These are phyloP conservation scores for Sporothrix humicola DNA, from an alignment of 2,329 filamentous ascomycete genomes.

Conservation along the genomic window DNA sequence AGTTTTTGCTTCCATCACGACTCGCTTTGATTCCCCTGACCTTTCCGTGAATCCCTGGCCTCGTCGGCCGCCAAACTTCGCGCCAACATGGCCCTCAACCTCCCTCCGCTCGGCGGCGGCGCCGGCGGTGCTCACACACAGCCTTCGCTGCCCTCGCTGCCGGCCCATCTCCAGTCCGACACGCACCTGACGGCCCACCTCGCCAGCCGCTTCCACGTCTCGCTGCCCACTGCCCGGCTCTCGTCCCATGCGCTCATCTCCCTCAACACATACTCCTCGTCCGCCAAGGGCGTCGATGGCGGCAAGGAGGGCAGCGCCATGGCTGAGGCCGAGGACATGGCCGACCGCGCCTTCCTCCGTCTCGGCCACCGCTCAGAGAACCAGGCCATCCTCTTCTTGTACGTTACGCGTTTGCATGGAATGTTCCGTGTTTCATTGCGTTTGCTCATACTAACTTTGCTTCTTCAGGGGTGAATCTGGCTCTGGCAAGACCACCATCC, in stretches of 20 bases:
- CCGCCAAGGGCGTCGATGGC: constrained; percentile 86
- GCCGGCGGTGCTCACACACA: constrained; percentile 73
- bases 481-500: constrained; percentile 92
- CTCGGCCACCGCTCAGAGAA: constrained; percentile 89
- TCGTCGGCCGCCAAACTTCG: constrained; percentile 24
- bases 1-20: neutral
- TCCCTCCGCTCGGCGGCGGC: constrained; percentile 54
- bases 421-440: neutral
- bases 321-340: constrained; percentile 90
- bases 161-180: constrained; percentile 72
- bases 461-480: constrained; percentile 83
- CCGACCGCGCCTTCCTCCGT: constrained; percentile 81
- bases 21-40: neutral
- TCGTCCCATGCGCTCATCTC: constrained; percentile 91
- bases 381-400: constrained; percentile 85
- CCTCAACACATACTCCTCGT: constrained; percentile 92
- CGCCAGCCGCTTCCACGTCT: constrained; percentile 89
- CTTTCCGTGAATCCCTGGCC: constrained; percentile 20
- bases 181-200: constrained; percentile 79
- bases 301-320: constrained; percentile 89
- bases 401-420: neutral
- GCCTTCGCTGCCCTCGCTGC: constrained; percentile 84
- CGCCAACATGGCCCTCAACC: constrained; percentile 64
- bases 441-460: constrained; percentile 38
- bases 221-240: constrained; percentile 82